Conservation (phyloP, 2,329 filamentous ascomycete genomes). For the Colletotrichum filicis region DNA sequence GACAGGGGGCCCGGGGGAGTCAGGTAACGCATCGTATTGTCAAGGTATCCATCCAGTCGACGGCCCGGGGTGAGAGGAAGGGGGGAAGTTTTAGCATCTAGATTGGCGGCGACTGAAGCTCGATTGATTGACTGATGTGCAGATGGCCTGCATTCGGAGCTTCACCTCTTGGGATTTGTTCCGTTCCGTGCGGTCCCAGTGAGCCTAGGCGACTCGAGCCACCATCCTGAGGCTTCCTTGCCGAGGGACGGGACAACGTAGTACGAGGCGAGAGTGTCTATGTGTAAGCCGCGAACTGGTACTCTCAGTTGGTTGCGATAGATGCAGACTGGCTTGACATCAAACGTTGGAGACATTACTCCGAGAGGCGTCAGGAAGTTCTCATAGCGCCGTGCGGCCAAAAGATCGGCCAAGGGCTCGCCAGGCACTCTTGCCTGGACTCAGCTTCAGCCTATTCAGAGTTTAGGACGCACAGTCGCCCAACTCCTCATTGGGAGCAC, state of each 20-base stretch:
- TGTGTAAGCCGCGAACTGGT: neutral
- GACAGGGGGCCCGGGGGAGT: constrained; percentile 13
- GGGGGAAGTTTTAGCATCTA: constrained; percentile 18
- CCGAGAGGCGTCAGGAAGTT: neutral
- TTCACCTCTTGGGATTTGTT: constrained; percentile 4
- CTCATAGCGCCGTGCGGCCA: neutral
- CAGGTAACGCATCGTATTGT: constrained; percentile 35
- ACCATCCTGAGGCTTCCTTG: neutral
- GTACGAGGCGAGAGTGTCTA: neutral
- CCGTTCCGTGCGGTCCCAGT: neutral
- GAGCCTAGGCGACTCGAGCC: neutral
- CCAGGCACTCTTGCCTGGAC: neutral
- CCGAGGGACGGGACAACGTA: neutral
- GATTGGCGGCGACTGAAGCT: constrained; percentile 28
- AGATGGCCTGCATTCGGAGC: constrained; percentile 20
- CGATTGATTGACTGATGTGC: constrained; percentile 29
- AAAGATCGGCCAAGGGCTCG: neutral
- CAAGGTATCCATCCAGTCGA: constrained; percentile 31
- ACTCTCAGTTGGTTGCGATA: neutral
- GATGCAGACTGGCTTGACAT: neutral
- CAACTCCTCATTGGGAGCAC: neutral
- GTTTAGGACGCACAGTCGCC: neutral
- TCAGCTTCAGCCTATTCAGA: neutral
- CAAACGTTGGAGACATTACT: neutral
- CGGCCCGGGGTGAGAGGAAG: constrained; percentile 14